Conservation (phyloP, 176 grass and related monocot genomes). For the Oryza brachyantha region DNA sequence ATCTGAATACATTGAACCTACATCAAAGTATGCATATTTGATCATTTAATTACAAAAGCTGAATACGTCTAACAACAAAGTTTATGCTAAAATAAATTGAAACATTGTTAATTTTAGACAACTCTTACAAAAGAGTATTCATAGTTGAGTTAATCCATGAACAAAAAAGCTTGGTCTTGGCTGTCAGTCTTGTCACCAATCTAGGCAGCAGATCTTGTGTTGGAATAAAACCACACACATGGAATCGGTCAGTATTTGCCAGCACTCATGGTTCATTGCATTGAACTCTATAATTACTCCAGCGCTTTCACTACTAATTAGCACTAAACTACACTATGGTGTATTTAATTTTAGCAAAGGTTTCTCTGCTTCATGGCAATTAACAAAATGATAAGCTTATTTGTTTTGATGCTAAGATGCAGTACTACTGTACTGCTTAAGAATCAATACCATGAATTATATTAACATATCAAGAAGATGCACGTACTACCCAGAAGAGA, state of each 20-base stretch:
- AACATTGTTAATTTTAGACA: slow-evolving; percentile 30
- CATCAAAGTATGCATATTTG: neutral
- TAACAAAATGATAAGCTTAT: slow-evolving; percentile 29
- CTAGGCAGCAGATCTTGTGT: slow-evolving; percentile 56
- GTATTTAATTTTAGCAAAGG: slow-evolving; percentile 26
- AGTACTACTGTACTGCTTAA: slow-evolving; percentile 5
- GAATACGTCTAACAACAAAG: slow-evolving; percentile 33
- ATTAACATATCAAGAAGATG: slow-evolving; percentile 23
- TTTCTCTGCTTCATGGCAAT: slow-evolving; percentile 3
- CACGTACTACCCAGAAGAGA: slow-evolving; percentile 19
- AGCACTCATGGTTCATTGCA: slow-evolving; percentile 41
- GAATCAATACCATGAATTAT: slow-evolving; percentile 16
- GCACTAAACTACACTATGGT: slow-evolving; percentile 1
- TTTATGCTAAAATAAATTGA: slow-evolving; percentile 24
- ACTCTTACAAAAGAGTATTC: slow-evolving; percentile 21
- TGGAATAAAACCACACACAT: slow-evolving; percentile 46
- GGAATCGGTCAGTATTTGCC: slow-evolving; percentile 45
- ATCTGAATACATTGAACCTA: slow-evolving; percentile 36
- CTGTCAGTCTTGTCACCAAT: slow-evolving; percentile 47
- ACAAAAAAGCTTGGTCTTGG: slow-evolving; percentile 23
- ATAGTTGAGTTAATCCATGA: slow-evolving; percentile 24
- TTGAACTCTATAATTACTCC: slow-evolving; percentile 21
- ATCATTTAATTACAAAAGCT: slow-evolving; percentile 11
- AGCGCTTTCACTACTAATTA: slow-evolving; percentile 28
- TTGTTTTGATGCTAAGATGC: slow-evolving; percentile 23